Conservation (phyloP, 2,329 filamentous ascomycete species). For the Penicillium janthinellum region DNA sequence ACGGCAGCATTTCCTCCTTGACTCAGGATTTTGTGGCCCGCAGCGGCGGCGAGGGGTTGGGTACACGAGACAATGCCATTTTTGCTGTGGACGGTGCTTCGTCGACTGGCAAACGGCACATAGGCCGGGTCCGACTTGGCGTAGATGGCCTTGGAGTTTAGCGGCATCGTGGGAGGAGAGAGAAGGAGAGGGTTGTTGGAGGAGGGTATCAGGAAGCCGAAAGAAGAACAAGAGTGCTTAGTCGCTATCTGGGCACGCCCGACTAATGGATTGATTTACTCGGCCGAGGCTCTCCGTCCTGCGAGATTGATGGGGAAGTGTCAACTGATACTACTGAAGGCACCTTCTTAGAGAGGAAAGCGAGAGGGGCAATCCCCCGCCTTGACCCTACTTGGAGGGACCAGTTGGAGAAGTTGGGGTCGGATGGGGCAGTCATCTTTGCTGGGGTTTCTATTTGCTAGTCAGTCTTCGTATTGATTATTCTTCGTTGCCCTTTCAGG, state of each 20-base stretch:
- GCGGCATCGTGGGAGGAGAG: constrained; percentile 45
- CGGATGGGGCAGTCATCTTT: not conserved
- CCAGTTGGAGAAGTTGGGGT: constrained; percentile 12
- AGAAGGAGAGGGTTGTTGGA: not conserved
- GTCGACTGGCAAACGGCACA: constrained; percentile 62
- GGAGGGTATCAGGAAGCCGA: not conserved
- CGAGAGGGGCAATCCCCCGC: constrained; percentile 6
- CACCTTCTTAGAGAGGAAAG: constrained; percentile 3
- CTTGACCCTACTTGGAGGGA: not conserved
- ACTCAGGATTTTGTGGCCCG: constrained; percentile 80
- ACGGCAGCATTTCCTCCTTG: constrained; percentile 92
- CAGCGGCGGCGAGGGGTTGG: constrained; percentile 85
- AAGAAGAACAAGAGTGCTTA: not conserved
- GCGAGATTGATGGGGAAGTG: not conserved
- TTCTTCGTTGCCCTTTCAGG: not conserved
- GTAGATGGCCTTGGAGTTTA: constrained; percentile 54
- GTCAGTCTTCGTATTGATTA: not conserved
- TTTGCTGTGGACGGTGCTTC: constrained; percentile 91
- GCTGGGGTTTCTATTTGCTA: not conserved
- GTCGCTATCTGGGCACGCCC: not conserved
- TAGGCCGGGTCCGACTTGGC: constrained; percentile 50
- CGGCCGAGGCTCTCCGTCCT: not conserved
- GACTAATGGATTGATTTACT: not conserved
- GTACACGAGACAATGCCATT: constrained; percentile 89
- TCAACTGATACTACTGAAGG: not conserved